phyloP scores from a whole-genome alignment of 2,329 filamentous ascomycete genomes.

The Penicillium hesseltinei region DNA sequence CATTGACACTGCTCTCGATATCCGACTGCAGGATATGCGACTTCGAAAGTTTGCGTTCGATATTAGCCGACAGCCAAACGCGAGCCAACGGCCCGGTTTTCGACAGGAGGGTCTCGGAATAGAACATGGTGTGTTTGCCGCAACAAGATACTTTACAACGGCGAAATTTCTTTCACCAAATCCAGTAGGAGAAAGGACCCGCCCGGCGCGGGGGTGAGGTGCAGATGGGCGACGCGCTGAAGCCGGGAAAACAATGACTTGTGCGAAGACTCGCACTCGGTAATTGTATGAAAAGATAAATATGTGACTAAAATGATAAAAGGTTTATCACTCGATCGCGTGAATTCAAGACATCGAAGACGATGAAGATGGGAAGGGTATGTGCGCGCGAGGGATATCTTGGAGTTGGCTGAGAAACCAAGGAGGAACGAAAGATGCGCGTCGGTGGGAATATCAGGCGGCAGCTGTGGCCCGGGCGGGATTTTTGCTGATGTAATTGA shows the following conservation, averaged over 20 bases:
- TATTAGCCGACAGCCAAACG: constrained; percentile 96
- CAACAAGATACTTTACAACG: constrained; percentile 15
- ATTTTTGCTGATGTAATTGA: constrained; percentile 23
- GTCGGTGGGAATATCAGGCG: constrained; percentile 24
- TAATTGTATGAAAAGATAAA: constrained; percentile 1
- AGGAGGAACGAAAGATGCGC: constrained; percentile 22
- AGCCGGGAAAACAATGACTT: constrained; percentile 33
- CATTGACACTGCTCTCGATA: constrained; percentile 89
- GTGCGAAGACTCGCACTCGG: constrained; percentile 11
- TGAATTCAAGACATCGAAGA: constrained; percentile 12
- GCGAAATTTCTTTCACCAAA: constrained; percentile 38
- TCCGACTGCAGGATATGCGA: constrained; percentile 93
- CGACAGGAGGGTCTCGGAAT: constrained; percentile 90
- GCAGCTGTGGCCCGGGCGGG: constrained; percentile 6
- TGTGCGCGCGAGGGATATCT: constrained; percentile 17
- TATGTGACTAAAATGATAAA: constrained; percentile 2
- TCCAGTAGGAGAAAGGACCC: constrained; percentile 25
- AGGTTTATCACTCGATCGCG: constrained; percentile 9
- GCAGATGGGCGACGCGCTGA: constrained; percentile 34
- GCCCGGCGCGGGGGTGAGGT: constrained; percentile 34
- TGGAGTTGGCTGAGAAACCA: constrained; percentile 26
- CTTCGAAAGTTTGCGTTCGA: constrained; percentile 98
- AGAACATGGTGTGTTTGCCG: constrained; percentile 69
- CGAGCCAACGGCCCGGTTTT: constrained; percentile 96
- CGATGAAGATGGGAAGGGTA: constrained; percentile 6